These are phyloP conservation scores for Sclerotinia glacialis DNA, from an alignment of 2,329 filamentous ascomycete genomes.

Conservation along the genomic window DNA sequence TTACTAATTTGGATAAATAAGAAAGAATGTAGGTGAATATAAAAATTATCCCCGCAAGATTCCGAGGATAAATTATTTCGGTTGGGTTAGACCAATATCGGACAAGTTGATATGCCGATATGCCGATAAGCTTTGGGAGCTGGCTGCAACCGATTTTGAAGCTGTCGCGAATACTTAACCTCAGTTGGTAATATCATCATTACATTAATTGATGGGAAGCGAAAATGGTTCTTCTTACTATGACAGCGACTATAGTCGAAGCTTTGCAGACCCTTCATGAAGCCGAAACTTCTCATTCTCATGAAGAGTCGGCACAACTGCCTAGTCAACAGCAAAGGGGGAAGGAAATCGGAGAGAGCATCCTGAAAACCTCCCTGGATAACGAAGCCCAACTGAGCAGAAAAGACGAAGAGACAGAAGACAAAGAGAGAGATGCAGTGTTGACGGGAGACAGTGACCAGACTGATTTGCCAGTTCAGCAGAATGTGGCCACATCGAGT, in stretches of 20 bases:
- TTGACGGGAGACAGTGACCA: no score
- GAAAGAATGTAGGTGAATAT: slow-evolving; percentile 11
- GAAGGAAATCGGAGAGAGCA: background rate
- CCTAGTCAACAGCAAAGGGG: background rate
- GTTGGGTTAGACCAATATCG: slow-evolving; percentile 31
- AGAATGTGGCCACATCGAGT: background rate
- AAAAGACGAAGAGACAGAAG: background rate
- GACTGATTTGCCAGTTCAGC: background rate
- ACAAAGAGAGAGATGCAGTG: background rate
- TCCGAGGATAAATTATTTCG: slow-evolving; percentile 29
- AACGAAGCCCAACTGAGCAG: background rate
- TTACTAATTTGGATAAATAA: slow-evolving; percentile 17
- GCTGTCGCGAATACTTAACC: background rate
- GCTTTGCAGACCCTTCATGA: slow-evolving; percentile 48
- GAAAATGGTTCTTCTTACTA: slow-evolving; percentile 73
- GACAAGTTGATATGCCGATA: slow-evolving; percentile 23
- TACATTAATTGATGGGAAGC: background rate
- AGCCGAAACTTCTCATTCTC: background rate
- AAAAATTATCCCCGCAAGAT: slow-evolving; percentile 27
- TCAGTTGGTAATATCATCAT: background rate
- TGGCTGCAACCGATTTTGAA: background rate
- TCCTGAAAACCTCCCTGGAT: background rate
- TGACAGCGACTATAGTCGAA: slow-evolving; percentile 66
- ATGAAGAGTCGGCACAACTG: background rate
- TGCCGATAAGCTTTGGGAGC: slow-evolving; percentile 26